These are phyloP conservation scores for Mariannaea elegans DNA, from an alignment of 2,329 filamentous ascomycete species.

Conservation along the genomic window DNA sequence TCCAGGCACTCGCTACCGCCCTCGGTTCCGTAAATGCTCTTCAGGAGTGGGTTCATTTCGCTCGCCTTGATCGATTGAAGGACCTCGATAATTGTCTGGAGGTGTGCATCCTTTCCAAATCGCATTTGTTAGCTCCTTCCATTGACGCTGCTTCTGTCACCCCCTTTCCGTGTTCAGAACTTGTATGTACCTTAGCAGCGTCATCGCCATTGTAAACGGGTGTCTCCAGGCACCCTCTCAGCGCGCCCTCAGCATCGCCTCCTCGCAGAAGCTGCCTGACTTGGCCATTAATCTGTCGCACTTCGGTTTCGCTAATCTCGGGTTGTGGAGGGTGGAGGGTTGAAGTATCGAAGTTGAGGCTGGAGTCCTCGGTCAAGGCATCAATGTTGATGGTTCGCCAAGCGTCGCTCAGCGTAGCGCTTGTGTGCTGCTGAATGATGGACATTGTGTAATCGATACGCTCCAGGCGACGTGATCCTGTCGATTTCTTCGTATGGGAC, in stretches of 20 bases:
- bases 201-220: slow-evolving; percentile 76
- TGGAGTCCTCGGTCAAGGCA: slow-evolving; percentile 87
- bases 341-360: slow-evolving; percentile 88
- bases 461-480: not conserved
- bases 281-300: slow-evolving; percentile 80
- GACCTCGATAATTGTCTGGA: slow-evolving; percentile 90
- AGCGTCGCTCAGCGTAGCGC: slow-evolving; percentile 68
- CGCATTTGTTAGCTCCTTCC: slow-evolving; percentile 11
- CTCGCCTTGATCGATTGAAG: slow-evolving; percentile 95
- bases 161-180: not conserved
- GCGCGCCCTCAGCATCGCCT: slow-evolving; percentile 86
- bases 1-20: slow-evolving; percentile 88
- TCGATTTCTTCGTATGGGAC: slow-evolving; percentile 12
- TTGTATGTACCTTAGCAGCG: slow-evolving; percentile 60
- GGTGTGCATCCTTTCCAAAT: slow-evolving; percentile 75
- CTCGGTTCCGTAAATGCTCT: slow-evolving; percentile 79
- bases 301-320: slow-evolving; percentile 79
- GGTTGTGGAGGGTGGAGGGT: slow-evolving; percentile 81
- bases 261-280: slow-evolving; percentile 87
- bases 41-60: slow-evolving; percentile 91
- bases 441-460: slow-evolving; percentile 54
- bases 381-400: slow-evolving; percentile 96
- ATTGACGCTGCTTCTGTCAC: not conserved
- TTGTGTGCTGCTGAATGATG: slow-evolving; percentile 72
- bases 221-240: slow-evolving; percentile 84